Evolutionary conservation across 495 filamentous ascomycete species (phyloP), one percentile per base, ranked within the genome.

Genomic region (Ramalina intermedia): DNA sequence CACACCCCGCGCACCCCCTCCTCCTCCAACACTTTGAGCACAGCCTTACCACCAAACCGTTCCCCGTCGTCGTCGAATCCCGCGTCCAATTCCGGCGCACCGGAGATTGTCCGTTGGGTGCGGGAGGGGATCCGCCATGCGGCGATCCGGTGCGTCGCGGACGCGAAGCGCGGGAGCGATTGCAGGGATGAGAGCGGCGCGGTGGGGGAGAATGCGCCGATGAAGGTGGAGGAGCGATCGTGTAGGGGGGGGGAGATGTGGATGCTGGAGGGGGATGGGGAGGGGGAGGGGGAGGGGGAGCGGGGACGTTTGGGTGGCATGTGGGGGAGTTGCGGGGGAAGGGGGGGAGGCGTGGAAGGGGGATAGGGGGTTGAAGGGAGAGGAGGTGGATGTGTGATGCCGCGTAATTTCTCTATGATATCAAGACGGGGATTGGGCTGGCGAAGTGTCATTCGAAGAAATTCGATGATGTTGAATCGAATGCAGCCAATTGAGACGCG

Each of bases 61-160:
- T 73, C 69, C 9, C 69, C 69, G 47, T 71, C 69, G 50, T 71
- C 69, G 47, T 70, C 68, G 50, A 59, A 49, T n/a, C 64, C 64
- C 16, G 51, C 52, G n/a, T 61, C 58, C 27, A 63, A 61, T 40
- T 11, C 9, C 38, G 11, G 47, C 6, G 7, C 2, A 12, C 27
- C 27, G 41, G 41, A 26, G 1, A 41, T 12, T 7, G 27, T 33
- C 3, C 7, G 6, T 33, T 33, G 27, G 11, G 23, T 23, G 23
- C 3, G 8, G 7, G 27, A 60, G 38, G 55, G 59, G 24, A 45
- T 52, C 2, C 69, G 58, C 62, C 63, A 69, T 35, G 64, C 69
- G 17, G 62, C 53, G n/a, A 71, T 67, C 14, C 63, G 61, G 55
- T 72, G 67, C 7, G 54, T 62, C 33, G 69, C 69, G 20, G 42